Percentiles rank a stretch among this genome's conserved stretches.
These are phyloP conservation scores for Trametes punicea DNA, from an alignment of 768 basidiomycete species.

Conservation along the genomic window DNA sequence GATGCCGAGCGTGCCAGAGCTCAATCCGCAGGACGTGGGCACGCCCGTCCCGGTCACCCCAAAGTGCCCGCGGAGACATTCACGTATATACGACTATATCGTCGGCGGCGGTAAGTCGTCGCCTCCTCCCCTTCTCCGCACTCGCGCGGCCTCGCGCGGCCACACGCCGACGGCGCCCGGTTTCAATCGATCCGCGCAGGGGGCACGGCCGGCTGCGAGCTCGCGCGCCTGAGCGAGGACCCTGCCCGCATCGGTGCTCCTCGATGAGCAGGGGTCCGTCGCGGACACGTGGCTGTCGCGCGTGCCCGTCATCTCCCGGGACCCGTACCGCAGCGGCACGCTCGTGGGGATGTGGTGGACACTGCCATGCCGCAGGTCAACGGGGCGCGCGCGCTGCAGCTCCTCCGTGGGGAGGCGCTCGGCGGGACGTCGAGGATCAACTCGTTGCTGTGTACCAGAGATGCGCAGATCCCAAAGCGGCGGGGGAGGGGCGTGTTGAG, in stretches of 20 bases:
- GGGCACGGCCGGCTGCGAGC: constrained; percentile 59
- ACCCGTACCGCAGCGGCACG: constrained; percentile 8
- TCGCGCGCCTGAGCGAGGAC: constrained; percentile 55
- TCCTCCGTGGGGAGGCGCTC: constrained; percentile 29
- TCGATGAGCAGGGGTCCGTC: constrained; percentile 49
- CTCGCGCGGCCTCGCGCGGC: not conserved
- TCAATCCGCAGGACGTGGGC: constrained; percentile 4
- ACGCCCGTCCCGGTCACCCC: constrained; percentile 2
- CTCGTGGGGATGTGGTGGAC: constrained; percentile 7
- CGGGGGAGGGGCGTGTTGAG: not conserved
- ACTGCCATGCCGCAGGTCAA: constrained; percentile 3
- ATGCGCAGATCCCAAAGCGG: not conserved
- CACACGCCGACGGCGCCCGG: not conserved
- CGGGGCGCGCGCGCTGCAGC: constrained; percentile 2
- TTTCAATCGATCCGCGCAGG: not conserved
- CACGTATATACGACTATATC: constrained; percentile 13
- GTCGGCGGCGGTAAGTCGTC: constrained; percentile 2
- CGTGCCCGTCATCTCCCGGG: constrained; percentile 2
- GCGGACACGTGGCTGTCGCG: constrained; percentile 13
- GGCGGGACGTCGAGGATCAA: constrained; percentile 48
- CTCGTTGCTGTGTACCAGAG: constrained; percentile 31
- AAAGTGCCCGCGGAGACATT: not conserved
- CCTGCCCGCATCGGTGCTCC: constrained; percentile 46
- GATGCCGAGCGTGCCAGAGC: constrained; percentile 4
- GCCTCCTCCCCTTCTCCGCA: not conserved